These are phyloP conservation scores for Eucalyptus regnans DNA, from an alignment of 345 rosid genomes.

Conservation along the genomic window DNA sequence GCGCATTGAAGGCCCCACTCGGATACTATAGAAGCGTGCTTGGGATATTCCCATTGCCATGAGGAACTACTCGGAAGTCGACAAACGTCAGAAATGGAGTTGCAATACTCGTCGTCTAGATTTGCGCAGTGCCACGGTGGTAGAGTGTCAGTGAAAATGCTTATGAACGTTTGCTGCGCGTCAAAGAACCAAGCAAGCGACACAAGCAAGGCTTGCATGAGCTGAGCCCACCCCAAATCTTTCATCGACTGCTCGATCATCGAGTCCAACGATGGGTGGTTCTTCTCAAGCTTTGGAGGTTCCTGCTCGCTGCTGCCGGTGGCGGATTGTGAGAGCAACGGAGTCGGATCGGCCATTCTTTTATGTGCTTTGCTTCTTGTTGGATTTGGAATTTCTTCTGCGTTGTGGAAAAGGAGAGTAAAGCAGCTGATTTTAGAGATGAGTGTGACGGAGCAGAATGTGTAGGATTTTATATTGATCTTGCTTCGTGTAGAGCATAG, in stretches of 20 bases:
- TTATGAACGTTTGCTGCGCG: constrained; percentile 57
- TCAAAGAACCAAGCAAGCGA: constrained; percentile 44
- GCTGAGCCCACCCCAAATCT: constrained; percentile 23
- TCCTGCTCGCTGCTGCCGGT: background rate
- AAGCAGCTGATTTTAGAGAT: background rate
- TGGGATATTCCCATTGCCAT: constrained; percentile 38
- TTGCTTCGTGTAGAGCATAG: background rate
- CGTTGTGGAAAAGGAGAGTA: background rate
- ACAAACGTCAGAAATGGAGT: constrained; percentile 15
- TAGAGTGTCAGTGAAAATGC: constrained; percentile 41
- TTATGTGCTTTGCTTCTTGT: background rate
- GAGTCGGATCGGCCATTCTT: background rate
- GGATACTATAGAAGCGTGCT: constrained; percentile 25
- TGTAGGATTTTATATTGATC: background rate
- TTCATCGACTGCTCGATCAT: constrained; percentile 23
- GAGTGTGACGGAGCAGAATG: background rate
- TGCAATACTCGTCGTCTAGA: background rate
- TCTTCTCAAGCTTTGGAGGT: background rate
- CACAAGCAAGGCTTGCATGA: constrained; percentile 37
- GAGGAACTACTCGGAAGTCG: constrained; percentile 21
- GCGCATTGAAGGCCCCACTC: constrained; percentile 49
- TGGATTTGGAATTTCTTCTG: background rate
- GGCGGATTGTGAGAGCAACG: background rate
- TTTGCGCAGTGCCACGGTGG: constrained; percentile 45
- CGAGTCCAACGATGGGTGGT: constrained; percentile 13